Base-by-base conservation (phyloP, 1,139 yeast species). In the Groenewaldozyma auringiensis region DNA sequence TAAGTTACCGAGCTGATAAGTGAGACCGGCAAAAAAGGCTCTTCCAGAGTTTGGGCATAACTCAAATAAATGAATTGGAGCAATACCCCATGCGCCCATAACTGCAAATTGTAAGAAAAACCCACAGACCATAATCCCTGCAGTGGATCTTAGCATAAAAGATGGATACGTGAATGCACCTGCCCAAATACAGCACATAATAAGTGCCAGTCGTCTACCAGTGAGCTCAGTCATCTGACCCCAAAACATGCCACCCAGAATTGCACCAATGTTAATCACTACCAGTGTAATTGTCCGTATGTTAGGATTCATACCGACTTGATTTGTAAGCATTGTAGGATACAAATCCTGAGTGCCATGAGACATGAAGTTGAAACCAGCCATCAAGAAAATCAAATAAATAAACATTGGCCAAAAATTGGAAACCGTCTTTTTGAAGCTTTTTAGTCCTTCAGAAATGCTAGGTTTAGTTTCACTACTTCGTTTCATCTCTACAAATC, bases 1-100 rank as follows among this genome's bases (percentile, higher is more conserved):
- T 59, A 78, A 67, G 57, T 77, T 78, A 65, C 82, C 82, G 52
- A 78, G 67, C 60, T 77, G 82, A 54, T 77, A 76, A 27, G 77
- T 65, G 25, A 75, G 64, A 46, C 81, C 81, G 31, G 72, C 68
- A 37, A 75, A 71, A 49, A 76, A 68, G 0, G 80, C 66, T 59
- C 78, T 67, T 58, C 71, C 74, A 48, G 72, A 72, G 16, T 79
- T 76, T 37, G 78, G 79, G n/a, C 79, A 67, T 51, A 76, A 65
- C 60, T 76, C 81, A 33, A 74, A 66, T 42, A 76, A 63, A 57
- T 76, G 78, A 41, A 74, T 68, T 27, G 80, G 78, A 47, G 72
- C 67, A 36, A 75, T 71, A 51, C 79, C 78, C 78, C 79, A 76
- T 21, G 74, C 70, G 40, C 80, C 81, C 65, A 75, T 76, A 33